Evolutionary conservation across 139 green algal species (phyloP).

Genomic region (Microglena sp.): DNA sequence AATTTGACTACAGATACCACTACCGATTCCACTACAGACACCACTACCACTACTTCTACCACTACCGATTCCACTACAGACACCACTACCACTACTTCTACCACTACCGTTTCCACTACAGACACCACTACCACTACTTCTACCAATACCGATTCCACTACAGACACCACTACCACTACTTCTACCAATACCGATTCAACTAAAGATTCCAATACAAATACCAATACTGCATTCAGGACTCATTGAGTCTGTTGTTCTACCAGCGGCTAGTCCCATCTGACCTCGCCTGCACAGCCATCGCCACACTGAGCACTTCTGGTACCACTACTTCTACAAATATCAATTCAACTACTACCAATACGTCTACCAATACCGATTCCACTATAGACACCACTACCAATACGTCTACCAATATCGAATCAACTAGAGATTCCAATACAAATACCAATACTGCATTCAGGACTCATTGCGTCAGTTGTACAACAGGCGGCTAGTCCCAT

Average conservation of each 20-base stretch:
- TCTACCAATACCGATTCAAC: no score
- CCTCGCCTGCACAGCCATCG: neutral
- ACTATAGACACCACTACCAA: neutral
- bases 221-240: neutral
- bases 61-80: neutral
- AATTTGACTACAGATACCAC: neutral
- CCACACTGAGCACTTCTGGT: neutral
- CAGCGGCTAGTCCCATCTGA: neutral
- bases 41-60: neutral
- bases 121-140: neutral
- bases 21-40: neutral
- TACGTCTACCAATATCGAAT: neutral
- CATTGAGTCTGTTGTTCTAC: neutral
- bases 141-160: no score
- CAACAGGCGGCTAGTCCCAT: neutral
- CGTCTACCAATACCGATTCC: no score
- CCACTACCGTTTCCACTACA: neutral
- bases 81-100: no score
- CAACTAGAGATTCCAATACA: neutral
- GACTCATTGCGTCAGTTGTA: neutral
- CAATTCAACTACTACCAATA: neutral
- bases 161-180: no score
- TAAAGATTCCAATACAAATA: neutral
- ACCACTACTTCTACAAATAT: neutral
- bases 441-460: neutral